A percentile compares a stretch with the other conserved stretches of the same genome.
Conservation (phyloP, 768 basidiomycete genomes). For the Naganishia vaughanmartiniae region DNA sequence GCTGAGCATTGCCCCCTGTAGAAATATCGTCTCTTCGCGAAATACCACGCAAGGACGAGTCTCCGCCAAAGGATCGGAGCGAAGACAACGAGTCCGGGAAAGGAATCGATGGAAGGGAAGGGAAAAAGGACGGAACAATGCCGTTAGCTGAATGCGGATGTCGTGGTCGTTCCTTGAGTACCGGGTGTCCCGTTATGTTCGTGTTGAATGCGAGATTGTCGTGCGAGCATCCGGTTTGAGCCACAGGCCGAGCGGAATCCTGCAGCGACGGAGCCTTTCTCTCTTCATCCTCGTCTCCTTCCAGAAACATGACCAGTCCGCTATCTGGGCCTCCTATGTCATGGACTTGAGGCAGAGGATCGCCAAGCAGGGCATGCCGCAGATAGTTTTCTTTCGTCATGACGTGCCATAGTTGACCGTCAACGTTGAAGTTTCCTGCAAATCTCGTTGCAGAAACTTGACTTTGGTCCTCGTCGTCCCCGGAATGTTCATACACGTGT, state of each 20-base stretch:
- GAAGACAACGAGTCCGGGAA: conserved; percentile 6
- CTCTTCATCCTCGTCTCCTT: conserved; percentile 24
- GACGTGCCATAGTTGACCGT: conserved; percentile 69
- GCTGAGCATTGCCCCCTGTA: conserved; percentile 20
- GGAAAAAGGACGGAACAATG: background rate
- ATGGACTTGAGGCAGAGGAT: conserved; percentile 51
- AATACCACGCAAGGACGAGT: background rate
- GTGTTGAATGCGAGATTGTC: conserved; percentile 69
- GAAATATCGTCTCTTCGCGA: conserved; percentile 25
- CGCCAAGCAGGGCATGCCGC: conserved; percentile 60
- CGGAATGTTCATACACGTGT: conserved; percentile 63
- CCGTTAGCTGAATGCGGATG: conserved; percentile 16
- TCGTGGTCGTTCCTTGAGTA: conserved; percentile 7
- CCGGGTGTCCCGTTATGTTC: conserved; percentile 52
- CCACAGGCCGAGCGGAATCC: conserved; percentile 61
- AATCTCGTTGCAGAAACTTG: conserved; percentile 49
- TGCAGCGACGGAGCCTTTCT: conserved; percentile 58
- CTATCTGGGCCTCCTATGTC: conserved; percentile 55
- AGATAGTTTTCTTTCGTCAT: conserved; percentile 69
- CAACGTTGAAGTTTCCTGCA: conserved; percentile 71
- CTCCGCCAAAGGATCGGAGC: background rate
- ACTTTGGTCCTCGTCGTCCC: conserved; percentile 55
- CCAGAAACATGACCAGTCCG: conserved; percentile 63
- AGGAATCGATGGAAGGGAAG: background rate
- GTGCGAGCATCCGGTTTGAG: conserved; percentile 61